Conservation (phyloP, 768 basidiomycete species). For the Suillus spraguei region DNA sequence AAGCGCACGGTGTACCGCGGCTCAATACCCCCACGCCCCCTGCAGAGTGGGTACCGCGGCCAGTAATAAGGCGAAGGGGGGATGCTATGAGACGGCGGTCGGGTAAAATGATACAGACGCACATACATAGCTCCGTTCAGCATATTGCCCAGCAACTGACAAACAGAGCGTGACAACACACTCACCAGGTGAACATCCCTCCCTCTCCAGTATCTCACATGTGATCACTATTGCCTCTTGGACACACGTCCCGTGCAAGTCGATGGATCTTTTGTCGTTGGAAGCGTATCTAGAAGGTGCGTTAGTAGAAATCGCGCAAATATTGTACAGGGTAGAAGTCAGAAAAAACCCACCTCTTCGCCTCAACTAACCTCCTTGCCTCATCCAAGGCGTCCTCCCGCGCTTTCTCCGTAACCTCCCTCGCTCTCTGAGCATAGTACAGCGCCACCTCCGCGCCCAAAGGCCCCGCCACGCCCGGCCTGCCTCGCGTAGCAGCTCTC, state of each 20-base stretch:
- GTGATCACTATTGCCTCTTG: conserved; percentile 70
- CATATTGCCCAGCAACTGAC: conserved; percentile 13
- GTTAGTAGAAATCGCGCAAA: conserved; percentile 6
- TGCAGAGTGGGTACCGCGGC: conserved; percentile 76
- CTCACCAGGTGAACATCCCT: conserved; percentile 44
- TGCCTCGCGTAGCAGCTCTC: conserved; percentile 67
- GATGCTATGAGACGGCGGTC: conserved; percentile 32
- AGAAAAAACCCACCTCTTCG: conserved; percentile 50
- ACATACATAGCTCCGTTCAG: conserved; percentile 7
- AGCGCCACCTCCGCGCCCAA: conserved; percentile 75
- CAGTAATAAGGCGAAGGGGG: conserved; percentile 78
- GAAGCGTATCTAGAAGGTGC: not conserved
- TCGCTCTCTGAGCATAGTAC: conserved; percentile 74
- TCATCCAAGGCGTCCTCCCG: conserved; percentile 59
- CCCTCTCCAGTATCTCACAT: conserved; percentile 55
- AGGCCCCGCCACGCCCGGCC: conserved; percentile 69
- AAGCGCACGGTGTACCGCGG: conserved; percentile 68
- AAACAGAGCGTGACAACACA: conserved; percentile 4
- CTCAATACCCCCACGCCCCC: conserved; percentile 72
- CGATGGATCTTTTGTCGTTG: conserved; percentile 53
- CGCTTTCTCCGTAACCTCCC: conserved; percentile 42
- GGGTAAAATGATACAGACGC: not conserved
- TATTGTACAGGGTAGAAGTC: conserved; percentile 24
- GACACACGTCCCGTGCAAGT: conserved; percentile 75
- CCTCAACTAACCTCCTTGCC: conserved; percentile 61